Percentiles rank a stretch among this genome's conserved stretches.
Evolutionary conservation across 371 early-diverging fungal species (phyloP).

Genomic region (Mucor velutinosus): DNA sequence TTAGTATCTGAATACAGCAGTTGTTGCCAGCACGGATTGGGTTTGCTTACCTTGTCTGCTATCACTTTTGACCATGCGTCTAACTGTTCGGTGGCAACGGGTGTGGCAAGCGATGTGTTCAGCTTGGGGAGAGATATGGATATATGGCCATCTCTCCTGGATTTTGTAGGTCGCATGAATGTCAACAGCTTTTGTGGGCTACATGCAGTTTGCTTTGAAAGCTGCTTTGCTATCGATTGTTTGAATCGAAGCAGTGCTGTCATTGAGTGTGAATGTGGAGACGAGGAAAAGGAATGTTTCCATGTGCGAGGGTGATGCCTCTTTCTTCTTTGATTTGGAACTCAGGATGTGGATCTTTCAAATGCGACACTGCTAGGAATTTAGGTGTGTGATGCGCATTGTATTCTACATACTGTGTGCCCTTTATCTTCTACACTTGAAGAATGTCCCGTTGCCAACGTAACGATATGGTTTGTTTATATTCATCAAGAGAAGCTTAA

Average conservation of each 20-base stretch:
- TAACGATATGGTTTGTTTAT: too few relatives aligned
- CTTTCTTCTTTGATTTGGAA: too few relatives aligned
- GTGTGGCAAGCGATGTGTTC: conserved; percentile 7
- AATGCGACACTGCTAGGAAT: too few relatives aligned
- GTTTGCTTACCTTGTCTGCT: conserved; percentile 43
- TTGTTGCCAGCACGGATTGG: too few relatives aligned
- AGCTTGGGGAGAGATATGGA: conserved; percentile 32
- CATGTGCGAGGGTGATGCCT: too few relatives aligned
- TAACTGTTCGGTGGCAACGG: conserved; percentile 57
- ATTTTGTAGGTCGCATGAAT: conserved; percentile 20
- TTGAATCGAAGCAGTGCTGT: conserved; percentile 37
- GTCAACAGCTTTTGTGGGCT: conserved; percentile 15
- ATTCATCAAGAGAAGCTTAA: too few relatives aligned
- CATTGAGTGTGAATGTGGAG: not conserved
- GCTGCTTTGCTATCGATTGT: conserved; percentile 44
- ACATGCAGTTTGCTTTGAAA: conserved; percentile 19
- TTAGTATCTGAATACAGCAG: conserved; percentile 2
- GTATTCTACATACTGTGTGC: too few relatives aligned
- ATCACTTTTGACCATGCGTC: conserved; percentile 50
- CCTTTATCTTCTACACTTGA: too few relatives aligned
- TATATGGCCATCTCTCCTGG: conserved; percentile 26
- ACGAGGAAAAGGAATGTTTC: not conserved
- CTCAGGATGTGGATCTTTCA: too few relatives aligned
- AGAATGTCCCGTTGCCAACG: too few relatives aligned
- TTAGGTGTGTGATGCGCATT: too few relatives aligned